phyloP scores from a whole-genome alignment of 139 green algal genomes.

The Coelastrella sp. region DNA sequence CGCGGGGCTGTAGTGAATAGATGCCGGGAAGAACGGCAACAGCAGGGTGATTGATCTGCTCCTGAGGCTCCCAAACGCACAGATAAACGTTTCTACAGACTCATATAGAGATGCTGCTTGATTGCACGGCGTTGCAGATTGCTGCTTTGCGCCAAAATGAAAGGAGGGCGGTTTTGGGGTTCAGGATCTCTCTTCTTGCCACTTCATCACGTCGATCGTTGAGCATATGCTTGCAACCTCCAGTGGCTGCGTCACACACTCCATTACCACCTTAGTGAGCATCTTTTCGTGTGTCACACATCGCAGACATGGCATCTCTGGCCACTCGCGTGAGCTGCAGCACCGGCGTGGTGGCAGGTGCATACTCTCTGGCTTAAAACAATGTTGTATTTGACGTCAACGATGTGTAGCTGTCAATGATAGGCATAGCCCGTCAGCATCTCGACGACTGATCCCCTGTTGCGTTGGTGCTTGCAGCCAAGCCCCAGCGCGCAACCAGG shows the following conservation, averaged over 20 bases:
- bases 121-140: no score
- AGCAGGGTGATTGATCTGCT: no score
- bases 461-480: constrained; percentile 30
- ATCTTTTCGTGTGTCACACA: background rate
- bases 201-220: background rate
- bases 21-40: no score
- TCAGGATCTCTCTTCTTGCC: background rate
- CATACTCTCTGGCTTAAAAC: background rate
- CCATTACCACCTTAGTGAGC: background rate
- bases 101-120: no score
- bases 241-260: background rate
- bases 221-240: background rate
- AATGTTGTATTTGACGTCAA: background rate
- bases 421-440: background rate
- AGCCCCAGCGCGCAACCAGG: constrained; percentile 46
- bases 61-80: no score
- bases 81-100: no score
- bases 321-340: constrained; percentile 20
- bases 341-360: constrained; percentile 29
- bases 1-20: no score
- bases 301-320: constrained; percentile 38
- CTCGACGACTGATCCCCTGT: constrained; percentile 2
- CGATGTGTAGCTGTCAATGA: background rate
- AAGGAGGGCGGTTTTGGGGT: background rate
- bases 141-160: no score